These are phyloP conservation scores for Annulohypoxylon maeteangense DNA, from an alignment of 495 filamentous ascomycete species.

Conservation along the genomic window DNA sequence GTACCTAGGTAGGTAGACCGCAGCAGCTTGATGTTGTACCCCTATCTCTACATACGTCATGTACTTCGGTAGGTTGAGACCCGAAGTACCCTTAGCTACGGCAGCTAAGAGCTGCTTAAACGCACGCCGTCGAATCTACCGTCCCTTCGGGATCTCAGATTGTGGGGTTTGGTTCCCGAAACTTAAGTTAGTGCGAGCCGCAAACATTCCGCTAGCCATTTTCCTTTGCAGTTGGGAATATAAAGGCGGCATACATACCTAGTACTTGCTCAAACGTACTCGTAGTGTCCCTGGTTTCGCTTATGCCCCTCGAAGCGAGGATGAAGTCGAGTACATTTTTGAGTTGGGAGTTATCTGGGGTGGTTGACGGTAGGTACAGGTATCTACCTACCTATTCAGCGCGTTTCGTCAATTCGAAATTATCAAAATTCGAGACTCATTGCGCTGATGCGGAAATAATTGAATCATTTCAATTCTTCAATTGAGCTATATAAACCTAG, in stretches of 20 bases:
- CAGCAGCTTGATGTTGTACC: background rate
- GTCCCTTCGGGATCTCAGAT: background rate
- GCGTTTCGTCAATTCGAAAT: no score
- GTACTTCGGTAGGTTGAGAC: background rate
- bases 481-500: no score
- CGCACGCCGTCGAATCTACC: background rate
- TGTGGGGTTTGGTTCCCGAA: constrained; percentile 14
- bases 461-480: no score
- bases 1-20: no score
- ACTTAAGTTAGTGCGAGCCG: constrained; percentile 8
- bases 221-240: background rate
- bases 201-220: background rate
- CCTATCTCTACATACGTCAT: background rate
- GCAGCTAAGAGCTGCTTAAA: background rate
- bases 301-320: background rate
- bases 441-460: no score
- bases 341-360: background rate
- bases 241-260: background rate
- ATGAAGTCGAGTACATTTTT: background rate
- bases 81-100: background rate
- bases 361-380: background rate
- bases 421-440: no score
- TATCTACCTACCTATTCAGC: no score
- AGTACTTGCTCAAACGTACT: constrained; percentile 40
- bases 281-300: background rate